Base-by-base conservation (phyloP, 257 asterid genomes). In the Solanum piurae region DNA sequence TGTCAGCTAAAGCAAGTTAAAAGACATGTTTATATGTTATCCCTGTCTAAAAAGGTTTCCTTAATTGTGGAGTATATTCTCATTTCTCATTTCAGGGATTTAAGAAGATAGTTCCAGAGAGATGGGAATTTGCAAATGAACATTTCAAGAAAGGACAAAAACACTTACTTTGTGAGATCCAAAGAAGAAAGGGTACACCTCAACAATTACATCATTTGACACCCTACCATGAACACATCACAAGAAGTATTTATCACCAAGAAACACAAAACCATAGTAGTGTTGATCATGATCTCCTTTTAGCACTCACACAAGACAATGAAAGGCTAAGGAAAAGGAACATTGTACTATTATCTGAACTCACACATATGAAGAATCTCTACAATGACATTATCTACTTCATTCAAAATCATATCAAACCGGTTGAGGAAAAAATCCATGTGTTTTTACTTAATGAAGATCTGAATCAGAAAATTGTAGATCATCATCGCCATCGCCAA, bases 81-180 rank as follows among this genome's bases (percentile, higher is more conserved):
- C 42, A 38, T 38, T 38, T 38, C 11, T 38, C 42, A 1, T 69
- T 38, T 27, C 42, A 86, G 88, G 88, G 88, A 68, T 86, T 86
- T 79, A 91, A 98, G 55, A 96, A 96, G 91, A 94, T 94, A 36
- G 99, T 94, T 23, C 98, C 98, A 4, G 98, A 96, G 58, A 89
- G 98, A 77, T 96, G 99, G 98, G 99, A 96, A 87, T 96, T 95
- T 85, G 98, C 99, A 0, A 96, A 96, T 25, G 94, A 91, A 44
- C 86, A 88, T 80, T 94, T 94, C 91, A 90, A 89, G 84, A 96
- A 92, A 58, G 99, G 98, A 1, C 98, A 96, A 85, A 95, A 95
- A 58, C 97, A 94, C 66, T 68, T 95, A 25, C 87, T 96, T 0
- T 95, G 98, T 52, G 98, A 96, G 94, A 95, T 96, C 90, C 98